phyloP scores from a whole-genome alignment of 805 yeast genomes.

The Komagataella mondaviorum region DNA sequence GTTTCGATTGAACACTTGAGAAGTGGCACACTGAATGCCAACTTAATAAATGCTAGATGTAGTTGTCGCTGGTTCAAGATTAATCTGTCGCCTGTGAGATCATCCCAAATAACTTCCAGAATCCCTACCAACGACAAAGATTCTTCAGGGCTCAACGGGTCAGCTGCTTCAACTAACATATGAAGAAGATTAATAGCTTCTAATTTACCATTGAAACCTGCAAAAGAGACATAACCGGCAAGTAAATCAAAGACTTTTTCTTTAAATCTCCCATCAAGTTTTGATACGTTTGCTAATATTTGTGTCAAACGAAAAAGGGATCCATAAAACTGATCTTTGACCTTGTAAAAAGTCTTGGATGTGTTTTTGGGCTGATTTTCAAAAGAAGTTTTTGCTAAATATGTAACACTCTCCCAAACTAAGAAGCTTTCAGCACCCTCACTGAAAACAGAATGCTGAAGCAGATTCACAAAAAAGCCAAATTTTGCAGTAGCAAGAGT shows the following conservation, averaged over 20 bases:
- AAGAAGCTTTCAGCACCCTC: slow-evolving; percentile 8
- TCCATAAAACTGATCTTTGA: slow-evolving; percentile 25
- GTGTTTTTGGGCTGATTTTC: slow-evolving; percentile 7
- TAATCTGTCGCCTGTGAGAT: slow-evolving; percentile 42
- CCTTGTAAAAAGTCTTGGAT: slow-evolving; percentile 25
- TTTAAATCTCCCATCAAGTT: neutral
- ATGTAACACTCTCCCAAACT: slow-evolving; percentile 8
- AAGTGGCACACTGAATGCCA: slow-evolving; percentile 28
- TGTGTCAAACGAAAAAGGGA: slow-evolving; percentile 9
- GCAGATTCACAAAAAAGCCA: slow-evolving; percentile 11
- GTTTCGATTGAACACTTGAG: slow-evolving; percentile 22
- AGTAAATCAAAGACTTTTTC: neutral
- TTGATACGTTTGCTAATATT: neutral
- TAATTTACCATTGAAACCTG: neutral
- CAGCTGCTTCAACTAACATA: neutral
- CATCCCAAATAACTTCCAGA: slow-evolving; percentile 40
- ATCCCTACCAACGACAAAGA: slow-evolving; percentile 15
- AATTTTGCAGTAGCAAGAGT: slow-evolving; percentile 11
- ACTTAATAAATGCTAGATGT: slow-evolving; percentile 43
- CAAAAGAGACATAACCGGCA: neutral
- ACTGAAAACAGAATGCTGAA: slow-evolving; percentile 12
- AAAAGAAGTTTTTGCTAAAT: slow-evolving; percentile 9
- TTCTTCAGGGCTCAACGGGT: neutral
- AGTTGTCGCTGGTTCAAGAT: slow-evolving; percentile 51
- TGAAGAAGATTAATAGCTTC: neutral